Base-by-base conservation (phyloP, 805 yeast genomes). In the Starmerella bombi region DNA sequence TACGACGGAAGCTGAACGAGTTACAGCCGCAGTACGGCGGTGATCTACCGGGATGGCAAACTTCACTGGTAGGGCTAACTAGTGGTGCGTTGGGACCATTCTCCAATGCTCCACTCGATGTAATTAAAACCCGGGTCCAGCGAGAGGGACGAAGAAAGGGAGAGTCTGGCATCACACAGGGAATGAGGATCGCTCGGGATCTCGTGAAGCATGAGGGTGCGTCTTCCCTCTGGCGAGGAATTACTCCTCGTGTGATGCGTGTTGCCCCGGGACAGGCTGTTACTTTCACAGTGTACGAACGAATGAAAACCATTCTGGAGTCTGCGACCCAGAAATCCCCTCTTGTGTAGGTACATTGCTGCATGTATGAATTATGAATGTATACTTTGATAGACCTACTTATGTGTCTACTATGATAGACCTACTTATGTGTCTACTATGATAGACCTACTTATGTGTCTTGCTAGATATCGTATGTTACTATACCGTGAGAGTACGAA, bases 231-330 rank as follows among this genome's bases (percentile, higher is more conserved):
- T 88, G 88, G 69, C 83, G 88, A 60, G 98, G 98, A 66, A 88
- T 88, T 59, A 85, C 96, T 19, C 98, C 98, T 53, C 79, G 98
- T 67, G 88, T 88, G 53, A 86, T 88, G 93, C 80, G 98, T 66
- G 98, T 88, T 38, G 98, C 98, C 10, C 96, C 98, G 19, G 98
- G 98, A 47, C 98, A 88, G 66, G 96, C 97, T 41, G 97, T 88
- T 42, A 91, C 96, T 15, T 88, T 88, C 66, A 91, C 97, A 6
- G 94, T 91, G 33, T 88, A 88, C 63, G 98, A 88, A 66, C 79
- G 70, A 58, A 80, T 84, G 59, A 80, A 85, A 62, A 73, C 69
- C 18, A 65, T 69, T 37, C 70, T 86, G 59, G 4, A 22, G 21
- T 8, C 32, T 4, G 34, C 21, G n/a, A 10, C 25, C 10, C 23